phyloP scores from a whole-genome alignment of 345 rosid species.

The Syzygium oleosum region DNA sequence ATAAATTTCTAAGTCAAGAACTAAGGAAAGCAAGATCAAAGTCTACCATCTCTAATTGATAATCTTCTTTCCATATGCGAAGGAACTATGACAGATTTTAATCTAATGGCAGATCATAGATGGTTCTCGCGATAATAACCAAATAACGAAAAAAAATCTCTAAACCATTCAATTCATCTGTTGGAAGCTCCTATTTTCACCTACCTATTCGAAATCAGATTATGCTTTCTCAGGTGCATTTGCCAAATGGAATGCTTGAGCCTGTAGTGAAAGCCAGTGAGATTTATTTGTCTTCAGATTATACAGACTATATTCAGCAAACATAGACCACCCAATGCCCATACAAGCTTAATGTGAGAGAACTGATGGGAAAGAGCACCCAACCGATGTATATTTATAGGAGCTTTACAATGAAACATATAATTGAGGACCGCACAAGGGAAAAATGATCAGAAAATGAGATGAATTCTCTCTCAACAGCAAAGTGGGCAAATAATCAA shows the following conservation, averaged over 20 bases:
- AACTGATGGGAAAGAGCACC: neutral
- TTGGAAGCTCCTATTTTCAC: neutral
- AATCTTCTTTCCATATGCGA: neutral
- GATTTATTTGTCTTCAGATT: neutral
- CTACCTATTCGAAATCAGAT: neutral
- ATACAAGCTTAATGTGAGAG: neutral
- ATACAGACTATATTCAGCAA: neutral
- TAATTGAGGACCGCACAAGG: neutral
- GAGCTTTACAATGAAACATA: neutral
- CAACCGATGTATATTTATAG: neutral
- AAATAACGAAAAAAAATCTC: neutral
- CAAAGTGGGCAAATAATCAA: constrained; percentile 56
- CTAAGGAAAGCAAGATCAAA: neutral
- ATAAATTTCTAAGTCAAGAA: neutral
- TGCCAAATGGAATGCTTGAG: neutral
- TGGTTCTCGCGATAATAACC: neutral
- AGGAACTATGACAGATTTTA: neutral
- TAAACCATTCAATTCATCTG: neutral
- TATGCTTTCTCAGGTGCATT: neutral
- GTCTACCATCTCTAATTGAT: neutral
- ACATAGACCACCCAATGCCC: neutral
- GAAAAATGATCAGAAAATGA: neutral
- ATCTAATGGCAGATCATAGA: neutral
- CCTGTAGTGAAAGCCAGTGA: neutral
- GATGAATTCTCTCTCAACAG: constrained; percentile 18